Evolutionary conservation across 495 filamentous ascomycete species (phyloP), one percentile per base, ranked within the genome.

Genomic region (Penicillium antarcticum): DNA sequence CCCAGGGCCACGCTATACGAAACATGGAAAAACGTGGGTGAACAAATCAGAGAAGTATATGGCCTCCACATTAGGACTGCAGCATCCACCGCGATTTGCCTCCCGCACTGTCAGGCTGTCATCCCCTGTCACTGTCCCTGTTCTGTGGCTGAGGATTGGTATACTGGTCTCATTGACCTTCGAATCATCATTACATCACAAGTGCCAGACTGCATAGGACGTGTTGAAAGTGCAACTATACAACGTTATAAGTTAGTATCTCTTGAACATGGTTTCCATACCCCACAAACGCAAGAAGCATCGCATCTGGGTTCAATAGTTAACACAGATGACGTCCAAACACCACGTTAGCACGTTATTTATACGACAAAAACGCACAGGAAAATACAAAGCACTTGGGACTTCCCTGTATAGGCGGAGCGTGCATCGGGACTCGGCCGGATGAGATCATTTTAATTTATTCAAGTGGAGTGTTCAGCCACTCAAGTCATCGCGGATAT

Each of bases 371-470:
- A 47, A 16, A 2, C 17, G 11, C 13, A 1, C n/a, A n/a, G 8
- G 16, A 3, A 13, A 14, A 5, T 8, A 26, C 2, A 8, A 47
- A 39, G 23, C 7, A 26, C 6, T 23, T n/a, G 12, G 1, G 29
- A 31, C 14, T 5, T 33, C 42, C 45, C 45, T 48, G 39, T 52
- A 45, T 26, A 4, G 14, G 56, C 53, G 39, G 37, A 21, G 29
- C 16, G 53, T 48, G 48, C 42, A 42, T 35, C 41, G 57, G 36
- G 48, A 46, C 34, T 60, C 51, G 54, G 56, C 50, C 47, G 60
- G 48, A 66, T 66, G 62, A 66, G 60, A 66, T 65, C 62, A 65
- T 62, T 65, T 63, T 63, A 66, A 66, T 66, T 47, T 66, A 66
- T 66, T 61, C 45, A 19, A 53, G 62, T 66, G 62, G 62, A 61